A percentile compares a stretch with the other conserved stretches of the same genome.
Conservation (phyloP, 2,329 filamentous ascomycete genomes). For the Phialemoniopsis sp. region DNA sequence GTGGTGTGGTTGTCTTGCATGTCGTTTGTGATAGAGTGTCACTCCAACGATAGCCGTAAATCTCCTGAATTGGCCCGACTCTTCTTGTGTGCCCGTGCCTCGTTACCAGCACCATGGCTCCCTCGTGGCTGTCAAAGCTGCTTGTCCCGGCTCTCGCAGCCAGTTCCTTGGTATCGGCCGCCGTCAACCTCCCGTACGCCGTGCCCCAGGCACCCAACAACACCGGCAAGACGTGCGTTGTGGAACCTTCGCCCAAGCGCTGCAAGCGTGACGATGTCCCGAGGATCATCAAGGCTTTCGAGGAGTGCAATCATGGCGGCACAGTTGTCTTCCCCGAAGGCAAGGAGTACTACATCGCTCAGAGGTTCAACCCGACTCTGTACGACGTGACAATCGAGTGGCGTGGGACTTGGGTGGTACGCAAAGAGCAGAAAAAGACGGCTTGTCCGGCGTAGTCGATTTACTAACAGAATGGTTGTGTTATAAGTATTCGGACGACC, state of each 20-base stretch:
- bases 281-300: constrained; percentile 18
- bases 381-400: constrained; percentile 47
- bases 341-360: constrained; percentile 45
- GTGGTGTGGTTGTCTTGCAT: too few species aligned
- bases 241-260: constrained; percentile 9
- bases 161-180: too few species aligned
- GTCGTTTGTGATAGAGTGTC: too few species aligned
- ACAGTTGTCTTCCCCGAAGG: constrained; percentile 45
- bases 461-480: too few species aligned
- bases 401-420: constrained; percentile 45
- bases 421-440: constrained; percentile 4
- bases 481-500: constrained; percentile 44
- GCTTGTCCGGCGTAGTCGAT: too few species aligned
- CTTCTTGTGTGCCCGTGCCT: too few species aligned
- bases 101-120: too few species aligned
- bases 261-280: constrained; percentile 15
- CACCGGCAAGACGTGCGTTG: constrained; percentile 14
- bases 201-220: constrained; percentile 7
- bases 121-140: too few species aligned
- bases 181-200: neutral
- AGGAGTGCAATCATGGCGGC: constrained; percentile 16
- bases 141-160: too few species aligned
- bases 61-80: too few species aligned
- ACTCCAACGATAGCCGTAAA: too few species aligned
- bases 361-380: constrained; percentile 42